These are phyloP conservation scores for Suillus decipiens DNA, from an alignment of 768 basidiomycete genomes.

Conservation along the genomic window DNA sequence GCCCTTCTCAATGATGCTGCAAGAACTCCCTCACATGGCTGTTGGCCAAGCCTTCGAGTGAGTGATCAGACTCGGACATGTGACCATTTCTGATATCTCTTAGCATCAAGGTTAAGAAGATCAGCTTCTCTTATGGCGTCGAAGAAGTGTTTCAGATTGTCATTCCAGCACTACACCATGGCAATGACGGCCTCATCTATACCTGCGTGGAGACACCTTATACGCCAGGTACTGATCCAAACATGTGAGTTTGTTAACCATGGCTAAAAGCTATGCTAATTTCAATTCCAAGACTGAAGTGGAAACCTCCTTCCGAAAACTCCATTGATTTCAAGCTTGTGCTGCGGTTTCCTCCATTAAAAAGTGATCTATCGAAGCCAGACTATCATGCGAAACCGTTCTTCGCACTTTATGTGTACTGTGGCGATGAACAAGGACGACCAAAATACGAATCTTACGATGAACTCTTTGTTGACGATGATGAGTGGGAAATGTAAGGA, in stretches of 20 bases:
- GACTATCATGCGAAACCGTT: slow-evolving; percentile 85
- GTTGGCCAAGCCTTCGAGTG: slow-evolving; percentile 80
- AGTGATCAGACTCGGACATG: slow-evolving; percentile 29
- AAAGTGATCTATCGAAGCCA: slow-evolving; percentile 54
- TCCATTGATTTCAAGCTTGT: slow-evolving; percentile 97
- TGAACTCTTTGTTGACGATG: slow-evolving; percentile 79
- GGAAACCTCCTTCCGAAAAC: slow-evolving; percentile 98
- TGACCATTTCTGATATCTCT: slow-evolving; percentile 11
- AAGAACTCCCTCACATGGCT: slow-evolving; percentile 67
- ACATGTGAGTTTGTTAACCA: slow-evolving; percentile 61
- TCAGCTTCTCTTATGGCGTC: slow-evolving; percentile 84
- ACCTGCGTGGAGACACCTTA: slow-evolving; percentile 89
- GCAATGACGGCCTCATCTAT: slow-evolving; percentile 95
- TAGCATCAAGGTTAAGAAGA: slow-evolving; percentile 87
- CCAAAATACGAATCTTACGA: slow-evolving; percentile 84
- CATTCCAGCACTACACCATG: slow-evolving; percentile 85
- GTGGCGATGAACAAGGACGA: slow-evolving; percentile 60
- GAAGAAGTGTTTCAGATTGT: slow-evolving; percentile 84
- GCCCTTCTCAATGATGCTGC: slow-evolving; percentile 73
- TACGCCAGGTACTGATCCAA: slow-evolving; percentile 76
- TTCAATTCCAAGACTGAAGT: slow-evolving; percentile 72
- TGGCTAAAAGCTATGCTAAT: slow-evolving; percentile 6
- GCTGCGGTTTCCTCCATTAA: slow-evolving; percentile 82
- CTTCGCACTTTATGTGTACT: slow-evolving; percentile 83
- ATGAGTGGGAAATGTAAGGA: slow-evolving; percentile 90